Base-by-base conservation (phyloP, 1,284 basidiomycete genomes). In the Wolfiporia cocos region DNA sequence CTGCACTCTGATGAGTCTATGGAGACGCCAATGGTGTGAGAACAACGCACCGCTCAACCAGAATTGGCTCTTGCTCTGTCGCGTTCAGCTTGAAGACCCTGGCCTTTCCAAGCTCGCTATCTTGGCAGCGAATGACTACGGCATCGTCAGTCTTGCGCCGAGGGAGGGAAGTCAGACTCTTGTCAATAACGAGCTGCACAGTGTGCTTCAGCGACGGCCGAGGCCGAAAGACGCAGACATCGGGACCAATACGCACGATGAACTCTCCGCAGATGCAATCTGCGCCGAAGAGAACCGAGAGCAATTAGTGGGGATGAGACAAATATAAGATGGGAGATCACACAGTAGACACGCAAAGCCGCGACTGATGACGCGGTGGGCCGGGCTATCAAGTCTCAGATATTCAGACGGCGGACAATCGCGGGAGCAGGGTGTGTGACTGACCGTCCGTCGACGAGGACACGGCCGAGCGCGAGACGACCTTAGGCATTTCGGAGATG, bases 231-330 rank as follows among this genome's bases (percentile, higher is more conserved):
- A 34, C 33, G 19, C 32, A 39, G 19, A 33, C 14, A 11, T 26
- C 34, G 24, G 36, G 33, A 43, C 14, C n/a, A n/a, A n/a, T n/a
- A 73, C 84, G 53, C 59, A 86, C 86, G 56, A 87, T 78, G 54
- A 89, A 89, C 63, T 89, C 86, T 56, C 86, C 86, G 61, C 86
- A 89, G 44, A 90, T 80, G 57, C 87, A 90, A 61, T 90, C 85
- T 88, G 55, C 39, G 37, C 48, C 43, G 40, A 40, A 52, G 37
- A 53, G 38, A 37, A 53, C 48, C 26, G 26, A 32, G 37, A 29
- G 36, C 29, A 17, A 34, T 21, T 31, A 40, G 34, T 20, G 39
- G 41, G 26, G 34, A 32, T 21, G 50, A 22, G 36, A 39, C 30
- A 41, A 42, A 29, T 38, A 38, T 44, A 46, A 50, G 36, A 19